Percentiles rank a stretch among this genome's conserved stretches.
Evolutionary conservation across 164 flowering plant genomes (phyloP).

Genomic region (Saururus chinensis): DNA sequence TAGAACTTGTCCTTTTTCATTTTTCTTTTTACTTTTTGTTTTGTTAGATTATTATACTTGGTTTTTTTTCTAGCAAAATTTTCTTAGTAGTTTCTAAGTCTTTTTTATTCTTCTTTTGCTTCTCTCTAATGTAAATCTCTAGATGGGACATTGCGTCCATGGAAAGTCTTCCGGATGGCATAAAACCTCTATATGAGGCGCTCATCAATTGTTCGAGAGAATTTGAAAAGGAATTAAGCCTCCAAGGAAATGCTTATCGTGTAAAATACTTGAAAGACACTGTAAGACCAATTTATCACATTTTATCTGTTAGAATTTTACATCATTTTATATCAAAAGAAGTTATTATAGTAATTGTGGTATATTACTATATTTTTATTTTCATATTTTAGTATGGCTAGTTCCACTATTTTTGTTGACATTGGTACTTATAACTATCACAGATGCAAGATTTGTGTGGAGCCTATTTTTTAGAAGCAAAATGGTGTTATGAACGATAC

Average conservation of each 20-base stretch:
- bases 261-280: slow-evolving; percentile 17
- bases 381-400: no score
- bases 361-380: neutral
- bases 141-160: slow-evolving; percentile 29
- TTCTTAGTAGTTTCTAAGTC: neutral
- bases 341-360: neutral
- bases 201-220: slow-evolving; percentile 17
- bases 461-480: slow-evolving; percentile 26
- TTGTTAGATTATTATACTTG: no score
- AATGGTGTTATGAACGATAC: slow-evolving; percentile 18
- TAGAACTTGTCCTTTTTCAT: no score
- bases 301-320: neutral
- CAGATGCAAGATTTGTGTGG: slow-evolving; percentile 20
- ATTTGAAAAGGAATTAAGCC: slow-evolving; percentile 19
- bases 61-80: no score
- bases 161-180: slow-evolving; percentile 33
- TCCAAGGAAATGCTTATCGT: slow-evolving; percentile 18
- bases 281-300: slow-evolving; percentile 11
- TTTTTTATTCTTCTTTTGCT: no score
- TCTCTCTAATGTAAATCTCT: neutral
- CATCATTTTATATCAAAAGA: neutral
- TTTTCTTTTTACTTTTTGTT: no score
- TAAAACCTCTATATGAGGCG: slow-evolving; percentile 19
- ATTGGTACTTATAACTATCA: neutral
- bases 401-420: no score